phyloP scores from a whole-genome alignment of 495 filamentous ascomycete genomes.

The Penicillium flavigenum region DNA sequence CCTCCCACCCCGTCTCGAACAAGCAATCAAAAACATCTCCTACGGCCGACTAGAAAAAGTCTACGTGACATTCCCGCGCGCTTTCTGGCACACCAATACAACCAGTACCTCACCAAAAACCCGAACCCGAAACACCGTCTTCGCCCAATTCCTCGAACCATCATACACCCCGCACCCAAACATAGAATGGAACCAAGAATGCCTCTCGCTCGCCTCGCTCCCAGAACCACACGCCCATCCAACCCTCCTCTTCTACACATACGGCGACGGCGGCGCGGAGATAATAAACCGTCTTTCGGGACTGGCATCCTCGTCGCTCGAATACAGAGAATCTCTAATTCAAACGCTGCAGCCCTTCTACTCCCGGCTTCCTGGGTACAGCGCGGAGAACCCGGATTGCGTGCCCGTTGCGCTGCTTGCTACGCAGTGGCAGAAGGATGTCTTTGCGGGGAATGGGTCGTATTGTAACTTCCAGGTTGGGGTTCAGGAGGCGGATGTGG shows the following conservation, averaged over 20 bases:
- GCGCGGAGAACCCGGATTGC: constrained; percentile 52
- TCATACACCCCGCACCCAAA: constrained; percentile 73
- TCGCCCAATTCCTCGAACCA: constrained; percentile 48
- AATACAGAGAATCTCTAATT: constrained; percentile 36
- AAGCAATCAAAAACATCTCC: constrained; percentile 74
- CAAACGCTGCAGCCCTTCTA: constrained; percentile 62
- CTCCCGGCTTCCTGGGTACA: constrained; percentile 69
- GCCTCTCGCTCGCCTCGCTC: constrained; percentile 73
- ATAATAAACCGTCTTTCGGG: constrained; percentile 46
- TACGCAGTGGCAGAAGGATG: constrained; percentile 80
- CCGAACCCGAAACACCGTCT: constrained; percentile 25
- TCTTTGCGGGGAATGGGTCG: constrained; percentile 82
- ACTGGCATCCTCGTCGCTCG: constrained; percentile 25
- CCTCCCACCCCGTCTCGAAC: constrained; percentile 61
- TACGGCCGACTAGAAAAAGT: constrained; percentile 92
- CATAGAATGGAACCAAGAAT: constrained; percentile 75
- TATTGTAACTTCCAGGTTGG: constrained; percentile 90
- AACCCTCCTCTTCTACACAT: constrained; percentile 90
- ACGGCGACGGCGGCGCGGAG: constrained; percentile 58
- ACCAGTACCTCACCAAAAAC: constrained; percentile 10
- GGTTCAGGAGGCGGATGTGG: constrained; percentile 60
- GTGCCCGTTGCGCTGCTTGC: constrained; percentile 61
- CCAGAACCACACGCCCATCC: constrained; percentile 63
- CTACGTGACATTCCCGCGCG: constrained; percentile 78
- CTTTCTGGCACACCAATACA: constrained; percentile 56